Evolutionary conservation across 306 rosid genomes (phyloP), one percentile per base, ranked within the genome.

Genomic region (Abrus precatorius): DNA sequence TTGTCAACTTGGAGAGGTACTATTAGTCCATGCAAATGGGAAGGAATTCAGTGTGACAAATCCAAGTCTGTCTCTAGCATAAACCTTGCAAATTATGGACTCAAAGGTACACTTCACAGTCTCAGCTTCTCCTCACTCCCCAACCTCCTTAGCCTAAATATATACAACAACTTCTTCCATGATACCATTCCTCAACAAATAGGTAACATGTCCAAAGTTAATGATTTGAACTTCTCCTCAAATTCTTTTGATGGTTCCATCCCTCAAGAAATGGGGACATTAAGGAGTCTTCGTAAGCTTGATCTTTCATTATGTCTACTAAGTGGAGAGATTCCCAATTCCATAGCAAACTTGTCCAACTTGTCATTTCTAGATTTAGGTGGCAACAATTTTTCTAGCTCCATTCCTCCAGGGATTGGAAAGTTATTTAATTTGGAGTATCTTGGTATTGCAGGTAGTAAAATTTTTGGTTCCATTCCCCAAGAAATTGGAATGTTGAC

Each of bases 181-280:
- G 84, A 84, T 4, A 66, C 77, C 68, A 84, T 84, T 5, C 87
- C 87, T 0, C 84, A 81, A 57, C 84, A 84, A 49, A 59, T 79
- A 38, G 81, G 73, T 7, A 72, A 79, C 71, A 4, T 84, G 14
- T 38, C 83, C 29, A 72, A 29, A 78, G 14, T 72, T 27, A 64
- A 28, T 66, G n/a, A 29, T n/a, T 30, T 83, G 76, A 78, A 83
- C 38, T 65, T 83, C 32, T 83, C 86, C 6, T 3, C 0, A 20
- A 83, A 83, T n/a, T 8, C 40, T 5, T 65, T 83, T 8, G 4
- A 47, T 55, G 86, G 83, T 83, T 33, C 80, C 65, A 72, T 83
- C 7, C 86, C 86, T 55, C 54, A 72, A 72, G 86, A 83, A 30
- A 33, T 83, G 1, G 64, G 53, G 71, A 77, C 64, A 34, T 28